phyloP scores from a whole-genome alignment of 306 rosid genomes.

The Cucurbita ficifolia region DNA sequence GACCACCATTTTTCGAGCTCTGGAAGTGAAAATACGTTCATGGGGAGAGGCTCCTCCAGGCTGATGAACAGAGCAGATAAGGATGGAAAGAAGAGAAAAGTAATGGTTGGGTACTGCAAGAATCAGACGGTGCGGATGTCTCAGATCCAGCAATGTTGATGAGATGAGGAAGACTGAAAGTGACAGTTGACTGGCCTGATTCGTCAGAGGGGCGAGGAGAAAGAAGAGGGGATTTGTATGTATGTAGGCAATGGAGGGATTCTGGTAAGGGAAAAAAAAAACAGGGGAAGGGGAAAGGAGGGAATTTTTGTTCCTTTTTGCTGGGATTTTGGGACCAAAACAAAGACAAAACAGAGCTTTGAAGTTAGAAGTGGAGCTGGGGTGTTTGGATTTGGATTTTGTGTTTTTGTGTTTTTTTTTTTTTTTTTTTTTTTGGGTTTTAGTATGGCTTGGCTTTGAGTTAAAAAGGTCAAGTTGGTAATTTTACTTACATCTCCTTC shows the following conservation, averaged over 20 bases:
- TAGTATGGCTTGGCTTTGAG: neutral
- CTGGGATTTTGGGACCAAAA: conserved; percentile 19
- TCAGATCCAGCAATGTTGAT: conserved; percentile 19
- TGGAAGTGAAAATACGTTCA: conserved; percentile 42
- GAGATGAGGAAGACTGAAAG: conserved; percentile 10
- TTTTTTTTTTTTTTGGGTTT: conserved; percentile 16
- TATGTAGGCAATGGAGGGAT: neutral
- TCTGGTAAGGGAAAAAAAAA: neutral
- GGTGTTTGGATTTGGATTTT: conserved; percentile 14
- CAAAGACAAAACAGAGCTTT: conserved; percentile 58
- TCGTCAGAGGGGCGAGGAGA: neutral
- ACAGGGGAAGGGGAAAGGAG: conserved; percentile 6
- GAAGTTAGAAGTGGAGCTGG: conserved; percentile 26
- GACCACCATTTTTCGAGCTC: conserved; percentile 64
- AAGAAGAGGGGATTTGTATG: neutral
- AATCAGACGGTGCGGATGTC: conserved; percentile 30
- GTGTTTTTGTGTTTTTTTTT: neutral
- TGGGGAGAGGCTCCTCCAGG: neutral
- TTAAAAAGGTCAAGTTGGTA: no score
- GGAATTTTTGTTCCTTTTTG: conserved; percentile 13
- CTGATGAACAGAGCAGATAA: conserved; percentile 18
- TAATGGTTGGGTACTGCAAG: conserved; percentile 11
- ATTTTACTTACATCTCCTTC: no score
- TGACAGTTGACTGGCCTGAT: neutral
- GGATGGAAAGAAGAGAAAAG: conserved; percentile 42